These are phyloP conservation scores for Debaryomyces maramus DNA, from an alignment of 805 yeast species.

Conservation along the genomic window DNA sequence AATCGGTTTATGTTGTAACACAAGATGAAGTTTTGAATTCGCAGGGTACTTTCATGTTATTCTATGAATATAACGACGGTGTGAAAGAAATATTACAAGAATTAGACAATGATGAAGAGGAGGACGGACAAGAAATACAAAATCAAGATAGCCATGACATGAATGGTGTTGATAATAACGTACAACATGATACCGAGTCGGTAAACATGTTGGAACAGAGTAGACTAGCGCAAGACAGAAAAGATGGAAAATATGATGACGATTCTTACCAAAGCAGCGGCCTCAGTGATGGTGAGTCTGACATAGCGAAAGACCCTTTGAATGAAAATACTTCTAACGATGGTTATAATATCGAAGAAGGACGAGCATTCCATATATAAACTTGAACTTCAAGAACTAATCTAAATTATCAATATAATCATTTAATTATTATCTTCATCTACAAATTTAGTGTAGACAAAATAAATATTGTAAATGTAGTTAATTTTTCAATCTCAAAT, in stretches of 20 bases:
- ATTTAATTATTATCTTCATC: no score
- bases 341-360: constrained; percentile 18
- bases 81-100: constrained; percentile 20
- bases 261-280: constrained; percentile 17
- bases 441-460: no score
- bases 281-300: constrained; percentile 8
- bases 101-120: constrained; percentile 19
- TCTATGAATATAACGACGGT: constrained; percentile 61
- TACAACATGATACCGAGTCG: no score
- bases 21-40: constrained; percentile 78
- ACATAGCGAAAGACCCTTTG: not conserved
- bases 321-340: not conserved
- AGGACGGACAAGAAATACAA: no score
- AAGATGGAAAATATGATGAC: constrained; percentile 9
- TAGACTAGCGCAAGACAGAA: no score
- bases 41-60: constrained; percentile 90
- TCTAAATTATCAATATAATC: no score
- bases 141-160: no score
- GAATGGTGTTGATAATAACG: no score
- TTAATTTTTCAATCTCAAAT: no score
- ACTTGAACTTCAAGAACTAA: not conserved
- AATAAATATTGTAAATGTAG: no score
- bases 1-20: constrained; percentile 74
- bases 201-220: no score
- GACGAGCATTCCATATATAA: constrained; percentile 22